These are phyloP conservation scores for Eucalyptus shirleyi DNA, from an alignment of 345 rosid genomes.

Conservation along the genomic window DNA sequence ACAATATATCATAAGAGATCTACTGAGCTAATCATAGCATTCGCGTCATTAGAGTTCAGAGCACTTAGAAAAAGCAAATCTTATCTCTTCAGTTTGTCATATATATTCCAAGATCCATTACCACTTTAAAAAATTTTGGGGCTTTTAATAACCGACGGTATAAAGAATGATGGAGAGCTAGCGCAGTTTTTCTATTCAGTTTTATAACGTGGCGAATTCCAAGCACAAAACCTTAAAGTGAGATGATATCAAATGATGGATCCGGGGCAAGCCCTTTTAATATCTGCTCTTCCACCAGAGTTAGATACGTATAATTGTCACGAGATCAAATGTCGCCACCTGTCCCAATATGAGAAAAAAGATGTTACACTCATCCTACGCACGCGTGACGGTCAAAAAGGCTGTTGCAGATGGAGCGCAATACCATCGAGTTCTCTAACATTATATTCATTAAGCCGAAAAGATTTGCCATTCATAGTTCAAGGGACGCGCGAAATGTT, in stretches of 20 bases:
- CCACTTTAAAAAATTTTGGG: not conserved
- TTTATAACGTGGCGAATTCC: not conserved
- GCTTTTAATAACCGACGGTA: not conserved
- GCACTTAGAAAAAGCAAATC: not conserved
- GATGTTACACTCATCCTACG: not conserved
- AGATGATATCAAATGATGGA: not conserved
- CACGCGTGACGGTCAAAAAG: slow-evolving; percentile 16
- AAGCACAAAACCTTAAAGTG: not conserved
- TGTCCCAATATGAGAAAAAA: not conserved
- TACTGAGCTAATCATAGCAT: not conserved
- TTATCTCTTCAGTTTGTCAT: not conserved
- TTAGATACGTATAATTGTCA: slow-evolving; percentile 1
- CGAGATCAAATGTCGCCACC: slow-evolving; percentile 5
- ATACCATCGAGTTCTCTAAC: not conserved
- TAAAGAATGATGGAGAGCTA: not conserved
- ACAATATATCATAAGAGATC: not conserved
- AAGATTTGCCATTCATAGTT: not conserved
- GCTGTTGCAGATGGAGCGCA: slow-evolving; percentile 6
- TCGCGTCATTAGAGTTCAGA: not conserved
- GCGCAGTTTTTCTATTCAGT: not conserved
- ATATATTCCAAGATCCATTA: not conserved
- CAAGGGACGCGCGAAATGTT: not conserved
- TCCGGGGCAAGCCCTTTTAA: not conserved
- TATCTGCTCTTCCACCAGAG: not conserved
- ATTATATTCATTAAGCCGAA: not conserved